These are phyloP conservation scores for Venturia nashicola DNA, from an alignment of 2,329 filamentous ascomycete species.

Conservation along the genomic window DNA sequence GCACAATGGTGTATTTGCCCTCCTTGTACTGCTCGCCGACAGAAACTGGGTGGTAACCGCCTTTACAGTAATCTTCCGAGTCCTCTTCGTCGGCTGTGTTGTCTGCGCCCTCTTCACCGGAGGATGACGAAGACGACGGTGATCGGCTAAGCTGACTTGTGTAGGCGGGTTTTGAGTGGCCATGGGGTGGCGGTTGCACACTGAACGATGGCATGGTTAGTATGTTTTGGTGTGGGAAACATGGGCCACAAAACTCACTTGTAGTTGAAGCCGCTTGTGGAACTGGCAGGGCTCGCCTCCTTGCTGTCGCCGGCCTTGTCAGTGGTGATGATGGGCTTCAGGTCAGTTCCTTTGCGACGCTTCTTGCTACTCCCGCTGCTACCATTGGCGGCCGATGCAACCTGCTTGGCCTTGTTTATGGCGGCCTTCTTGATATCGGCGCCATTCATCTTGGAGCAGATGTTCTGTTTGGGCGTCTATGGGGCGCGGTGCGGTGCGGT, in stretches of 20 bases:
- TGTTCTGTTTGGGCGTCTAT: neutral
- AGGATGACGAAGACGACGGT: conserved; percentile 63
- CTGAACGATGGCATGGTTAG: conserved; percentile 19
- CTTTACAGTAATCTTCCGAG: conserved; percentile 98
- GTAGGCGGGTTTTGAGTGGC: conserved; percentile 28
- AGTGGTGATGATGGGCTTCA: conserved; percentile 67
- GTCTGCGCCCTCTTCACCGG: conserved; percentile 68
- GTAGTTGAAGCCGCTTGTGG: conserved; percentile 6
- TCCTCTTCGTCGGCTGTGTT: conserved; percentile 97
- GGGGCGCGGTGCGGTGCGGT: neutral
- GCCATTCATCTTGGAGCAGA: conserved; percentile 44
- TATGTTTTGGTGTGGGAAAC: neutral
- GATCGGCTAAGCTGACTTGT: conserved; percentile 54
- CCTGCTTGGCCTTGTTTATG: conserved; percentile 54
- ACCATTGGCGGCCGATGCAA: conserved; percentile 38
- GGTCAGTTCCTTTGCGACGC: conserved; percentile 56
- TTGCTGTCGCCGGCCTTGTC: conserved; percentile 35
- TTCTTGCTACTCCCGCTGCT: conserved; percentile 40
- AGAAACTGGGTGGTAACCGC: conserved; percentile 89
- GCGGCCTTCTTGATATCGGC: conserved; percentile 51
- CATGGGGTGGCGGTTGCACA: conserved; percentile 34
- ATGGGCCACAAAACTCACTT: neutral
- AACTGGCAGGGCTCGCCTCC: conserved; percentile 6
- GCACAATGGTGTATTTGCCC: conserved; percentile 88
- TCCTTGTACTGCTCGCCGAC: conserved; percentile 97